phyloP scores from a whole-genome alignment of 371 early-diverging fungal genomes.

The Haplosporangium sp. region DNA sequence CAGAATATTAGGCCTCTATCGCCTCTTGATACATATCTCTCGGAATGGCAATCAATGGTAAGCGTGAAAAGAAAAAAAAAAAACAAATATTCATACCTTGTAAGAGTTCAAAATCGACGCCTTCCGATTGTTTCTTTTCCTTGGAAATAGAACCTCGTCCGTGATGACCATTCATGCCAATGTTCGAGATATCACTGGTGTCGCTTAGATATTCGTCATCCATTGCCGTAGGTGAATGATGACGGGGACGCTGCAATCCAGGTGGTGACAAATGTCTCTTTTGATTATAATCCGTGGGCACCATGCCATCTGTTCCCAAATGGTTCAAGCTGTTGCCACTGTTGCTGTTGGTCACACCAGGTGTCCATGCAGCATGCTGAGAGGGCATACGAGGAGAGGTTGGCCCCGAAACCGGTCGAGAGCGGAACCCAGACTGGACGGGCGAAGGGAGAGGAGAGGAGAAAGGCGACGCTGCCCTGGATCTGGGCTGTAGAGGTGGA shows the following conservation, averaged over 20 bases:
- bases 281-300: constrained; percentile 45
- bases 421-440: constrained; percentile 43
- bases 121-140: constrained; percentile 80
- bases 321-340: constrained; percentile 17
- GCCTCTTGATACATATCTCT: too few species aligned
- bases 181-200: constrained; percentile 67
- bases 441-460: constrained; percentile 52
- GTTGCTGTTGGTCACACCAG: constrained; percentile 7
- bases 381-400: constrained; percentile 32
- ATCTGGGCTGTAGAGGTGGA: constrained; percentile 24
- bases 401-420: constrained; percentile 50
- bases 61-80: constrained; percentile 1
- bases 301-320: constrained; percentile 12
- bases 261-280: constrained; percentile 46
- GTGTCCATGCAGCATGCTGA: constrained; percentile 17
- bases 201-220: constrained; percentile 66
- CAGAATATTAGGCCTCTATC: not conserved
- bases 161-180: constrained; percentile 54
- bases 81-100: constrained; percentile 64
- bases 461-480: constrained; percentile 39
- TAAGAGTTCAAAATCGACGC: constrained; percentile 77
- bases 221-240: constrained; percentile 17
- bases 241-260: constrained; percentile 12
- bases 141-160: constrained; percentile 58
- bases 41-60: too few species aligned